phyloP scores from a whole-genome alignment of 495 filamentous ascomycete species.

The Penicillium canescens region DNA sequence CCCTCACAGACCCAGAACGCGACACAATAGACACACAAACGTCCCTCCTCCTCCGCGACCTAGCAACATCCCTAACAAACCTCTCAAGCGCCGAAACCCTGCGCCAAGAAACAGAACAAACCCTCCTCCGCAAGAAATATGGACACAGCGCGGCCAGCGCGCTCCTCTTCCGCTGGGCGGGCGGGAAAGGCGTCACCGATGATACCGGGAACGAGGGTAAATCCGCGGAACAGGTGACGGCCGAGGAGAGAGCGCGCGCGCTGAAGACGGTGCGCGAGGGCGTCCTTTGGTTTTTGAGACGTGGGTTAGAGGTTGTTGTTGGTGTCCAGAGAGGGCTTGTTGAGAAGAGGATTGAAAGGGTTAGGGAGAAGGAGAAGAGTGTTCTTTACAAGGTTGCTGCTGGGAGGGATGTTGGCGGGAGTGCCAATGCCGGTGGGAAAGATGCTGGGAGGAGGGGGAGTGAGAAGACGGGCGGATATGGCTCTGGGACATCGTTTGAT shows the following conservation, averaged over 20 bases:
- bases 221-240: slow-evolving; percentile 61
- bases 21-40: slow-evolving; percentile 83
- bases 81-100: slow-evolving; percentile 81
- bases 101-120: slow-evolving; percentile 68
- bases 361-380: slow-evolving; percentile 87
- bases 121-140: slow-evolving; percentile 69
- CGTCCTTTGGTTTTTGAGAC: slow-evolving; percentile 78
- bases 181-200: slow-evolving; percentile 42
- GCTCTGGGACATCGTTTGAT: not conserved
- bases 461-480: not conserved
- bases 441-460: slow-evolving; percentile 9
- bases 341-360: slow-evolving; percentile 78
- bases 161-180: slow-evolving; percentile 65
- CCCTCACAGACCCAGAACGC: slow-evolving; percentile 66
- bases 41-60: slow-evolving; percentile 77
- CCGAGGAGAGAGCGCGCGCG: slow-evolving; percentile 65
- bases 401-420: slow-evolving; percentile 2
- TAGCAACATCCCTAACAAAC: slow-evolving; percentile 72
- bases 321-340: slow-evolving; percentile 85
- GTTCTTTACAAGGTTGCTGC: slow-evolving; percentile 65
- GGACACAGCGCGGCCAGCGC: slow-evolving; percentile 35
- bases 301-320: slow-evolving; percentile 71
- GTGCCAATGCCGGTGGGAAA: not conserved
- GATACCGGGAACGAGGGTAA: slow-evolving; percentile 36
- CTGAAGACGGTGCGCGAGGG: slow-evolving; percentile 70